phyloP scores from a whole-genome alignment of 306 rosid genomes.

The Glycyrrhiza uralensis region DNA sequence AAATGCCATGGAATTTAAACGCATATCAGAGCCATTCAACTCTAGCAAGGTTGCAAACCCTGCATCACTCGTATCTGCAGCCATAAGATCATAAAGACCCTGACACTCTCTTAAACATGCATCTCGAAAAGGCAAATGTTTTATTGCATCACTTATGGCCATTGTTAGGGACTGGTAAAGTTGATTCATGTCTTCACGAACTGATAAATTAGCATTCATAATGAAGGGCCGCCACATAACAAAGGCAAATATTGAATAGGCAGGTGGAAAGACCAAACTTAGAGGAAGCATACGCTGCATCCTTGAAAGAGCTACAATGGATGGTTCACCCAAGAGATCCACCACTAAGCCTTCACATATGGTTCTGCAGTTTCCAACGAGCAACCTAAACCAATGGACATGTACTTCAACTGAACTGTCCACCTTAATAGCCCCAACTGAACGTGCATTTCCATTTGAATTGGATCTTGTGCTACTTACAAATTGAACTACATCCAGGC shows the following conservation, averaged over 20 bases:
- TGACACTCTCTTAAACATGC: conserved; percentile 80
- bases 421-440: conserved; percentile 55
- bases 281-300: conserved; percentile 93
- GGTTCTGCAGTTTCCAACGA: conserved; percentile 87
- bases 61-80: conserved; percentile 68
- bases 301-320: conserved; percentile 75
- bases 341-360: conserved; percentile 81
- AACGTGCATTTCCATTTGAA: conserved; percentile 85
- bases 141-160: conserved; percentile 70
- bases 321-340: conserved; percentile 91
- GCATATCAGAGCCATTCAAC: conserved; percentile 67
- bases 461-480: conserved; percentile 69
- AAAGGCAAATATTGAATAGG: conserved; percentile 85
- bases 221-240: conserved; percentile 70
- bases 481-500: conserved; percentile 76
- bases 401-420: conserved; percentile 71
- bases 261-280: conserved; percentile 78
- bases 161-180: conserved; percentile 59
- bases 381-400: conserved; percentile 93
- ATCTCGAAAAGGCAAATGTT: conserved; percentile 89
- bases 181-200: conserved; percentile 75
- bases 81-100: conserved; percentile 76
- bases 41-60: conserved; percentile 80
- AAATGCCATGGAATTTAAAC: conserved; percentile 70
- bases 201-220: conserved; percentile 46